phyloP scores from a whole-genome alignment of 345 rosid species.

The Trapa bicornis region DNA sequence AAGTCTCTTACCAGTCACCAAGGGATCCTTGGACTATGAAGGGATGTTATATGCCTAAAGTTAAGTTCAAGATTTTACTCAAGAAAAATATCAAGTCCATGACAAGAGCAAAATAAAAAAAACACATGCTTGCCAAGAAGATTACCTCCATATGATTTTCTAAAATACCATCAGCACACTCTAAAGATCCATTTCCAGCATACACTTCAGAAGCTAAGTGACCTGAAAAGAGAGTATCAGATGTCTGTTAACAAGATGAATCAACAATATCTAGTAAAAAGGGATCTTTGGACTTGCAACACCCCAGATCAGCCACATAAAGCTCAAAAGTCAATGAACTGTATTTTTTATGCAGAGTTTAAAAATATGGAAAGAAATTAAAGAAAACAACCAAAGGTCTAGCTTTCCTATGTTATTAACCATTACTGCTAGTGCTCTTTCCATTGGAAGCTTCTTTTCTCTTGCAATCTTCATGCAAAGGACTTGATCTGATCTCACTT shows the following conservation, averaged over 20 bases:
- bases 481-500: not conserved
- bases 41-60: not conserved
- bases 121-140: not conserved
- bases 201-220: conserved; percentile 19
- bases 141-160: conserved; percentile 13
- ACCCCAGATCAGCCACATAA: not conserved
- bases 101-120: not conserved
- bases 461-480: not conserved
- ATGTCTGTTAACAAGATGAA: not conserved
- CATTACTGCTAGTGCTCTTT: no score
- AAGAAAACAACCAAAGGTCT: no score
- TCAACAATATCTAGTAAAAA: not conserved
- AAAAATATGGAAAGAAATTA: no score
- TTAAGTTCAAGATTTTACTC: not conserved
- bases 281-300: not conserved
- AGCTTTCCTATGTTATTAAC: no score
- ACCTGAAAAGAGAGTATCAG: conserved; percentile 24
- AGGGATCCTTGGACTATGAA: not conserved
- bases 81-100: not conserved
- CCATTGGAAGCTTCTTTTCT: not conserved
- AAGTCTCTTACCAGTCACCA: not conserved
- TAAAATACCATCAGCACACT: conserved; percentile 21
- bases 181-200: conserved; percentile 15
- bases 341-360: no score
- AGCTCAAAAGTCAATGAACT: not conserved